Conservation (phyloP, 768 basidiomycete genomes). For the Amanita muscaria region DNA sequence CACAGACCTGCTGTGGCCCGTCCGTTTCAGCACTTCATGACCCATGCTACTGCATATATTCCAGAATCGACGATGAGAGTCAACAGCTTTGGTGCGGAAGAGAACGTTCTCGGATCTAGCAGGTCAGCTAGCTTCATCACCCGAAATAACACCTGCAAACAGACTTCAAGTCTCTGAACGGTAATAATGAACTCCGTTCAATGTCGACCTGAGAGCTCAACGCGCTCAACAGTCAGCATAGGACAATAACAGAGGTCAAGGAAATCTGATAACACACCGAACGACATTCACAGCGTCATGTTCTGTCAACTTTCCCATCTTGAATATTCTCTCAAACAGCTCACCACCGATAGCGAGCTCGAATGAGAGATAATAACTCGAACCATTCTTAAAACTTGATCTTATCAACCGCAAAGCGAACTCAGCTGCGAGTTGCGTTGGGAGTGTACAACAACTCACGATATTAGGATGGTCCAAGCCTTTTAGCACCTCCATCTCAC, state of each 20-base stretch:
- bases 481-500: conserved; percentile 89
- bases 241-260: too few relatives aligned
- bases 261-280: too few relatives aligned
- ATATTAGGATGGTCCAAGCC: conserved; percentile 89
- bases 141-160: conserved; percentile 12
- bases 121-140: background rate
- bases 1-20: conserved; percentile 86
- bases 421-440: background rate
- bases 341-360: conserved; percentile 94
- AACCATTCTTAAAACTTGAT: conserved; percentile 98
- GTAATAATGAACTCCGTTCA: too few relatives aligned
- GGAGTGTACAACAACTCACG: conserved; percentile 36
- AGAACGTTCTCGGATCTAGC: conserved; percentile 91
- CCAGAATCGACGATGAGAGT: conserved; percentile 97
- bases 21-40: conserved; percentile 74
- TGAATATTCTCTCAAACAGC: conserved; percentile 80
- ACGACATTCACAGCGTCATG: conserved; percentile 79
- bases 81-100: too few relatives aligned
- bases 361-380: conserved; percentile 89
- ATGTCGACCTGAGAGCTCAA: too few relatives aligned
- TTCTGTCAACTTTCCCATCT: conserved; percentile 90
- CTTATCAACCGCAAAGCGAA: conserved; percentile 27
- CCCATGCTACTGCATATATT: conserved; percentile 77
- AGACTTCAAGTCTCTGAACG: conserved; percentile 89
- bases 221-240: too few relatives aligned